These are phyloP conservation scores for Xerophyta viscosa DNA, from an alignment of 106 monocot species.

Conservation along the genomic window DNA sequence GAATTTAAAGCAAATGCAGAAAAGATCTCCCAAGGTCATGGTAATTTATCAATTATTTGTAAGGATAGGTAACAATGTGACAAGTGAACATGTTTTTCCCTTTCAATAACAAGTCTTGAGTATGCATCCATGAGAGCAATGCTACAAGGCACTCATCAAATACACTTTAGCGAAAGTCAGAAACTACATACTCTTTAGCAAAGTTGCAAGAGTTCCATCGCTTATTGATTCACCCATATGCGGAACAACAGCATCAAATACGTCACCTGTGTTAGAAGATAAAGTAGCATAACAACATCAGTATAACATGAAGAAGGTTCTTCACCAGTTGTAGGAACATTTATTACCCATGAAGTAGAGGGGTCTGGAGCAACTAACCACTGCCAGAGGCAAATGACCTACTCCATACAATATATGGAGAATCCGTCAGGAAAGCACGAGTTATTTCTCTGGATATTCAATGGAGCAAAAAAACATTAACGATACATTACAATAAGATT, in stretches of 20 bases:
- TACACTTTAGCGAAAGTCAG: not conserved
- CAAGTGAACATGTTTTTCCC: too few relatives aligned
- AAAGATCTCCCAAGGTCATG: too few relatives aligned
- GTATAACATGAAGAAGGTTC: not conserved
- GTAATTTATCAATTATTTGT: too few relatives aligned
- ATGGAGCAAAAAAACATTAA: not conserved
- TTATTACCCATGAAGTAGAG: not conserved
- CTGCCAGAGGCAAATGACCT: constrained; percentile 68
- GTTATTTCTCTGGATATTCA: constrained; percentile 32
- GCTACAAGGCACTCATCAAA: too few relatives aligned
- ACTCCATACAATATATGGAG: constrained; percentile 44
- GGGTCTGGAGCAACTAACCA: constrained; percentile 23
- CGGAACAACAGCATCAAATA: constrained; percentile 80
- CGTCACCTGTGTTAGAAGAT: constrained; percentile 49
- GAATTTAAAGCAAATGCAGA: not conserved
- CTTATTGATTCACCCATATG: constrained; percentile 98
- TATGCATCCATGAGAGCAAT: too few relatives aligned
- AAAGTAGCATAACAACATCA: not conserved
- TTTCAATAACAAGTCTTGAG: not conserved
- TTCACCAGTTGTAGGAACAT: not conserved
- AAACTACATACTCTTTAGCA: constrained; percentile 69
- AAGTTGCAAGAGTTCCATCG: constrained; percentile 85
- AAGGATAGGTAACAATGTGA: not conserved
- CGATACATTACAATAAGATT: not conserved
- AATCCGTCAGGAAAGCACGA: constrained; percentile 30